These are phyloP conservation scores for Coemansia sp. DNA, from an alignment of 192 early-diverging fungal species.

Conservation along the genomic window DNA sequence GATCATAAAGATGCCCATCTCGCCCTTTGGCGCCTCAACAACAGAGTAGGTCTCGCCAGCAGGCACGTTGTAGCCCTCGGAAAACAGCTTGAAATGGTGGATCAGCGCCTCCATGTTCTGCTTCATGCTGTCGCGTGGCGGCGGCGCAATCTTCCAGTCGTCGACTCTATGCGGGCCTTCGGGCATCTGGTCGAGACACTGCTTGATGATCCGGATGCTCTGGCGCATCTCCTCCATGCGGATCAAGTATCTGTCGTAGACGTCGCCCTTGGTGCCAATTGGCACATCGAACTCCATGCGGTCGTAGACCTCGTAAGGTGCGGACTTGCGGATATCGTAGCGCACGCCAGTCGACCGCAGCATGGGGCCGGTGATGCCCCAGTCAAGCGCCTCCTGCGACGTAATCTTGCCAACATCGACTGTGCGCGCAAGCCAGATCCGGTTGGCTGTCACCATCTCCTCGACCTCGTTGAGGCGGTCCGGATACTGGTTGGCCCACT, in stretches of 20 bases:
- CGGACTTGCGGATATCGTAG: conserved; percentile 92
- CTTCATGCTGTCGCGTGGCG: conserved; percentile 93
- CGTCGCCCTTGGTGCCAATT: conserved; percentile 92
- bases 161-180: conserved; percentile 92
- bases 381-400: conserved; percentile 85
- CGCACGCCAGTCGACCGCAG: conserved; percentile 89
- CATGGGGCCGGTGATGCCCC: conserved; percentile 94
- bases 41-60: conserved; percentile 97
- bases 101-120: conserved; percentile 99
- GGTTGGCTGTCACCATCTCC: conserved; percentile 89
- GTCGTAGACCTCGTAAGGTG: conserved; percentile 95
- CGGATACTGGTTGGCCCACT: conserved; percentile 90
- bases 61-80: conserved; percentile 98
- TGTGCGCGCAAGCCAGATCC: conserved; percentile 93
- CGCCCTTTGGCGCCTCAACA: conserved; percentile 98
- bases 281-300: conserved; percentile 97
- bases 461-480: conserved; percentile 93
- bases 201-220: conserved; percentile 89
- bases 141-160: conserved; percentile 96
- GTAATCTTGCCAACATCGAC: conserved; percentile 86
- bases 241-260: conserved; percentile 94
- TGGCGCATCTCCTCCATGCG: conserved; percentile 99
- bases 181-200: conserved; percentile 97
- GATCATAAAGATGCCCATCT: conserved; percentile 95
- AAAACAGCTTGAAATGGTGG: conserved; percentile 99